A percentile compares a stretch with the other conserved stretches of the same genome.
These are phyloP conservation scores for Poterioochromonas sp. DNA, from an alignment of 352 stramenopile genomes.

Conservation along the genomic window DNA sequence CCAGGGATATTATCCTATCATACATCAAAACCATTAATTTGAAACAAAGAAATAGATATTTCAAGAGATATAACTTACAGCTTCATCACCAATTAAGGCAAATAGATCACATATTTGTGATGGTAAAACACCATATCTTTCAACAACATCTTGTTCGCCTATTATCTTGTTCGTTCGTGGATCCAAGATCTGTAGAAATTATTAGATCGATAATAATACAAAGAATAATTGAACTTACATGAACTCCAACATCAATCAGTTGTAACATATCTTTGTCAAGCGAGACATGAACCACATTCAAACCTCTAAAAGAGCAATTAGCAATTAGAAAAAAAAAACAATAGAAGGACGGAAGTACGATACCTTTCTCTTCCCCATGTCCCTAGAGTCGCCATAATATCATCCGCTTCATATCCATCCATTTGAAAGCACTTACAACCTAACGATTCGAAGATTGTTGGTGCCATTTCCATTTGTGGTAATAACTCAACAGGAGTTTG, in stretches of 20 bases:
- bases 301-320: no score
- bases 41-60: neutral
- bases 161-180: neutral
- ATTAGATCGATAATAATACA: neutral
- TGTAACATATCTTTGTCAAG: slow-evolving; percentile 34
- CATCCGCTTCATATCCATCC: slow-evolving; percentile 24
- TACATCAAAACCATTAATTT: neutral
- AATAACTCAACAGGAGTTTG: neutral
- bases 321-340: no score
- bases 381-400: slow-evolving; percentile 31
- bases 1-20: slow-evolving; percentile 19
- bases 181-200: neutral
- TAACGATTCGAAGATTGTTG: neutral
- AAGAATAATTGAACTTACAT: slow-evolving; percentile 4
- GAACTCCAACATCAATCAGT: neutral
- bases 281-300: neutral
- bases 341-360: no score
- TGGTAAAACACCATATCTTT: slow-evolving; percentile 13
- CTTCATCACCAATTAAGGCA: slow-evolving; percentile 16
- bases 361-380: slow-evolving; percentile 8
- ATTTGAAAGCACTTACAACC: neutral
- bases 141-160: neutral
- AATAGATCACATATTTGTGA: neutral
- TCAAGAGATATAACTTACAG: neutral
- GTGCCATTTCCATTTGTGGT: neutral